Percentiles rank a stretch among this genome's conserved stretches.
These are phyloP conservation scores for Tricholoma hemisulphureum DNA, from an alignment of 768 basidiomycete genomes.

Conservation along the genomic window DNA sequence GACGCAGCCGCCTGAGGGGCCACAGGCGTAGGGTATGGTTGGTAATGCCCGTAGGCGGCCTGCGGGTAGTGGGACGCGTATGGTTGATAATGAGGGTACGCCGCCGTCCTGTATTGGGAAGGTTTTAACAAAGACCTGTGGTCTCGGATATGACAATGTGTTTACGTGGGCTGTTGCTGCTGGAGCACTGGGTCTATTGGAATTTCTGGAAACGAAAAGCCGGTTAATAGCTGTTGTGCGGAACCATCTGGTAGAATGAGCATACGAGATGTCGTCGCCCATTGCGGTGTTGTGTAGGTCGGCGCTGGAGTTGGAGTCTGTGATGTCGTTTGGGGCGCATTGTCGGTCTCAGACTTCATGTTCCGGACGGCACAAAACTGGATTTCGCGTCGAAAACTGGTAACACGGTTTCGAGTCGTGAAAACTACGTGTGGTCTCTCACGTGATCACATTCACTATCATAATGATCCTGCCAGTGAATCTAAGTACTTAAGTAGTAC, in stretches of 20 bases:
- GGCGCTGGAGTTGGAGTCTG: constrained; percentile 26
- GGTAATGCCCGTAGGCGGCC: constrained; percentile 48
- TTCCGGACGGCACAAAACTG: neutral
- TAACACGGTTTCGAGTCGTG: neutral
- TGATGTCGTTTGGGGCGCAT: constrained; percentile 24
- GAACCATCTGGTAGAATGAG: neutral
- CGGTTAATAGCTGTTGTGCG: neutral
- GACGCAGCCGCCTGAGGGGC: constrained; percentile 23
- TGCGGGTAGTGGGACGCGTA: constrained; percentile 46
- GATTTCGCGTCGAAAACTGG: neutral
- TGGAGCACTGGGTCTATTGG: constrained; percentile 70
- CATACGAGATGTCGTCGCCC: constrained; percentile 32
- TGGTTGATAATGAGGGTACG: constrained; percentile 50
- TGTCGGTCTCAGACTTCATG: constrained; percentile 46
- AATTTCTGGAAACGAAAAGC: constrained; percentile 40
- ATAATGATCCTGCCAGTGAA: neutral
- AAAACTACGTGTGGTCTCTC: neutral
- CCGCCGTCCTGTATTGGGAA: constrained; percentile 35
- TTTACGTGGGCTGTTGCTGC: constrained; percentile 52
- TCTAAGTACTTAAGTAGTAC: too few species aligned
- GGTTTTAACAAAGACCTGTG: constrained; percentile 16
- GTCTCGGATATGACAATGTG: constrained; percentile 19
- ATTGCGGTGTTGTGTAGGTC: constrained; percentile 30
- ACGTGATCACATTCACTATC: neutral
- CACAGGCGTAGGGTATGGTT: constrained; percentile 36